These are phyloP conservation scores for Candolleomyces eurysporus DNA, from an alignment of 768 basidiomycete genomes.

Conservation along the genomic window DNA sequence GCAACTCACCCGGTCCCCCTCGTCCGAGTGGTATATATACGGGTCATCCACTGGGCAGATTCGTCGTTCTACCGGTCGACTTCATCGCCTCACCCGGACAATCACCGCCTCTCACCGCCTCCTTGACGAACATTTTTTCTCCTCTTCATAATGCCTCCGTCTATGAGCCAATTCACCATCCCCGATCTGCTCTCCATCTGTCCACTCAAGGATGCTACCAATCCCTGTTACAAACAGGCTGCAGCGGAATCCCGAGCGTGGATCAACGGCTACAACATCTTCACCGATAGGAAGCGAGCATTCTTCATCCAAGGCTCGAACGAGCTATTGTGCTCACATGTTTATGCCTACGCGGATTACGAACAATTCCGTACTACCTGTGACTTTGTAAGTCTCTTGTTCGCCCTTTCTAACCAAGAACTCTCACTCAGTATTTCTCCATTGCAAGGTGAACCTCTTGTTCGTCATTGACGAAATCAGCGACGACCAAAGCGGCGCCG, in stretches of 20 bases:
- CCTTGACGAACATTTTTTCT: neutral
- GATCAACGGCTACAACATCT: constrained; percentile 59
- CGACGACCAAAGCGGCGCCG: constrained; percentile 59
- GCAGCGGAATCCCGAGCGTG: constrained; percentile 58
- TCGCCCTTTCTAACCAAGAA: constrained; percentile 3
- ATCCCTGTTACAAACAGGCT: constrained; percentile 55
- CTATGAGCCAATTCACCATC: constrained; percentile 40
- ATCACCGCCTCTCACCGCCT: neutral
- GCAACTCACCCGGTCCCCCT: neutral
- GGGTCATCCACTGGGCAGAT: neutral
- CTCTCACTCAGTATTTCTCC: neutral
- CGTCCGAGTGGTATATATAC: constrained; percentile 2
- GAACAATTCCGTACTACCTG: constrained; percentile 60
- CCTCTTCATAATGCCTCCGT: constrained; percentile 1
- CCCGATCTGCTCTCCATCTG: constrained; percentile 55
- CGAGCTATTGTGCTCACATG: constrained; percentile 60
- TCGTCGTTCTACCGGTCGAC: neutral
- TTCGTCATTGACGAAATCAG: constrained; percentile 70
- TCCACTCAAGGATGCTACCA: constrained; percentile 46
- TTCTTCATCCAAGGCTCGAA: constrained; percentile 61
- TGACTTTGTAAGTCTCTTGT: constrained; percentile 47
- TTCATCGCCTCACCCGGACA: neutral
- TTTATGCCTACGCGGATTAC: constrained; percentile 56
- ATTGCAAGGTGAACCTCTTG: constrained; percentile 50
- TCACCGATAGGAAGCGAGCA: constrained; percentile 59